These are phyloP conservation scores for Periconia sp. DNA, from an alignment of 2,329 filamentous ascomycete genomes.

Conservation along the genomic window DNA sequence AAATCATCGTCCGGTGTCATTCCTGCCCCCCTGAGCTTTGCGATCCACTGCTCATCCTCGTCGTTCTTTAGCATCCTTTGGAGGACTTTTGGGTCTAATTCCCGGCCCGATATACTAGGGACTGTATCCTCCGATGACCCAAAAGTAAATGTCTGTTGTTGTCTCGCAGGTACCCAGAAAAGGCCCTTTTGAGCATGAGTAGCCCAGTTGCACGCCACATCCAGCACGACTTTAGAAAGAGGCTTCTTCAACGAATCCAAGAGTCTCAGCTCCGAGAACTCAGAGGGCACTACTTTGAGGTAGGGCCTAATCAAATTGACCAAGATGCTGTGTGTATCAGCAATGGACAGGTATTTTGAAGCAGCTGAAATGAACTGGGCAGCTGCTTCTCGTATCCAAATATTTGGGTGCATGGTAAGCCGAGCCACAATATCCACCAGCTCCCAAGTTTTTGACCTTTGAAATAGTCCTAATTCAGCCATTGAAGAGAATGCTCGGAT, in stretches of 20 bases:
- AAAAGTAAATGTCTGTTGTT: constrained; percentile 73
- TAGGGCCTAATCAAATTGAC: constrained; percentile 82
- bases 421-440: constrained; percentile 81
- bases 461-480: constrained; percentile 85
- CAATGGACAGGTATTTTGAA: constrained; percentile 74
- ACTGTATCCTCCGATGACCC: constrained; percentile 62
- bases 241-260: constrained; percentile 85
- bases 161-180: constrained; percentile 83
- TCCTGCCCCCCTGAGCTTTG: constrained; percentile 81
- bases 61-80: constrained; percentile 76
- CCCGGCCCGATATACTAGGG: constrained; percentile 62
- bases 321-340: constrained; percentile 84
- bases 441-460: constrained; percentile 84
- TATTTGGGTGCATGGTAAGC: constrained; percentile 91
- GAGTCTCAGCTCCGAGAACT: constrained; percentile 74
- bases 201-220: constrained; percentile 87
- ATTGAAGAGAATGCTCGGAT: constrained; percentile 87
- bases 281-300: constrained; percentile 73
- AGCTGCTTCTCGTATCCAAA: constrained; percentile 92
- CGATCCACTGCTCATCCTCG: constrained; percentile 94
- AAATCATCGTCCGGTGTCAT: constrained; percentile 83
- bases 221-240: constrained; percentile 78
- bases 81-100: constrained; percentile 64
- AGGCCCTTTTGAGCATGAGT: constrained; percentile 77
- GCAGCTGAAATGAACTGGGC: constrained; percentile 81